Base-by-base conservation (phyloP, 2,329 filamentous ascomycete genomes). In the Calycina herbarum region DNA sequence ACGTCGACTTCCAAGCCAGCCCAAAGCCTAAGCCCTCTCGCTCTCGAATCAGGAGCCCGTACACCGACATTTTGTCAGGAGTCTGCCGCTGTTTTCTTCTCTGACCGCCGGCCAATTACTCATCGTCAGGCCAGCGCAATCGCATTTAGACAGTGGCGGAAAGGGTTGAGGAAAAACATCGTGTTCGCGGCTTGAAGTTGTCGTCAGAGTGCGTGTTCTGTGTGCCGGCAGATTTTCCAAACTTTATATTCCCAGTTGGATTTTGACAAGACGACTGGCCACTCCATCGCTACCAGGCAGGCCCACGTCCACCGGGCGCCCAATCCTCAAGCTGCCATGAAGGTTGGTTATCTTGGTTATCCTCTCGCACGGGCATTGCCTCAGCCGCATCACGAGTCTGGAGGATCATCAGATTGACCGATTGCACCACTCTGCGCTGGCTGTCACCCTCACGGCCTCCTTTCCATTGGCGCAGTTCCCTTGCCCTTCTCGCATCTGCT, bases 21-120 rank as follows among this genome's bases (percentile, higher is more conserved):
- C 54, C 54, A 51, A 51, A 51, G 45, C 48, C 48, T 27, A 42
- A 45, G 57, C 48, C 48, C 40, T 31, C 31, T 38, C 62, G n/a
- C 45, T n/a, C 24, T 40, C 57, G 57, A 64, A 64, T 64, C 62
- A 64, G 57, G 62, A 60, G 17, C 20, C 13, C 15, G 35, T 65
- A 62, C 64, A 65, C 64, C 64, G 64, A 65, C 64, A 65, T 65
- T 20, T 65, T 65, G 64, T 58, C 59, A 51, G 57, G 35, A 59
- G 35, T 24, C 20, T 59, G 57, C 35, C 38, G 29, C 24, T n/a
- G 15, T 29, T 38, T 24, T 35, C 61, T 56, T 35, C 42, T 63
- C 54, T 63, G 54, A 58, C 61, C 24, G 61, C 42, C 33, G 27
- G 31, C 60, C 24, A 57, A 31, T 57, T 57, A 17, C n/a, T 57